Conservation (phyloP, 2,329 filamentous ascomycete genomes). For the Polychaeton citri region DNA sequence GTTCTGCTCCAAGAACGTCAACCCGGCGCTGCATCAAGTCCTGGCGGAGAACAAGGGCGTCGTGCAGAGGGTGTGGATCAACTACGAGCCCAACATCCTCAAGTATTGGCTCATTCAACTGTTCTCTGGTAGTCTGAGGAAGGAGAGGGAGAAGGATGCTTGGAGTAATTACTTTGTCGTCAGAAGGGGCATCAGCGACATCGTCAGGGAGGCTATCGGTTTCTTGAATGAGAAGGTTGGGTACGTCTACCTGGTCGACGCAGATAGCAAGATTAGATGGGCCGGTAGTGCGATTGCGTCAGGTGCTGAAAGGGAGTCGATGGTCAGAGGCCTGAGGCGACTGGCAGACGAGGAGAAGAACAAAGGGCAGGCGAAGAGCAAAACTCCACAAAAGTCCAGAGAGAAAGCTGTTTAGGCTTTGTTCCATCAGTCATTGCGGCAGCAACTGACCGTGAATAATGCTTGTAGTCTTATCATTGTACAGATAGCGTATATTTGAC, state of each 20-base stretch:
- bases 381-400: too few species aligned
- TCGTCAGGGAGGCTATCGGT: conserved; percentile 46
- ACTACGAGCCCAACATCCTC: conserved; percentile 69
- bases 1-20: conserved; percentile 53
- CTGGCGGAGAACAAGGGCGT: conserved; percentile 39
- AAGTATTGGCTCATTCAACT: conserved; percentile 43
- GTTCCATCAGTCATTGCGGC: too few species aligned
- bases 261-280: conserved; percentile 83
- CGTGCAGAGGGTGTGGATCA: conserved; percentile 73
- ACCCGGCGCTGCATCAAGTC: conserved; percentile 54
- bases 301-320: conserved; percentile 50
- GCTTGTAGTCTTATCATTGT: too few species aligned
- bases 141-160: conserved; percentile 34
- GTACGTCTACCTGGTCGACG: conserved; percentile 84
- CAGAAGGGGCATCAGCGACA: conserved; percentile 41
- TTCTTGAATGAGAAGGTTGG: conserved; percentile 83
- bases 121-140: conserved; percentile 39
- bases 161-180: conserved; percentile 48
- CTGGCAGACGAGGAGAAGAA: conserved; percentile 32
- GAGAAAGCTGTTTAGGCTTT: too few species aligned
- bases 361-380: conserved; percentile 27
- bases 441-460: too few species aligned
- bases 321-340: conserved; percentile 51
- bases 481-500: too few species aligned
- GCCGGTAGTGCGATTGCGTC: conserved; percentile 65